Evolutionary conservation across 208 protist genomes (phyloP), one percentile per base, ranked within the genome.

Genomic region (Acanthamoeba divionensis): DNA sequence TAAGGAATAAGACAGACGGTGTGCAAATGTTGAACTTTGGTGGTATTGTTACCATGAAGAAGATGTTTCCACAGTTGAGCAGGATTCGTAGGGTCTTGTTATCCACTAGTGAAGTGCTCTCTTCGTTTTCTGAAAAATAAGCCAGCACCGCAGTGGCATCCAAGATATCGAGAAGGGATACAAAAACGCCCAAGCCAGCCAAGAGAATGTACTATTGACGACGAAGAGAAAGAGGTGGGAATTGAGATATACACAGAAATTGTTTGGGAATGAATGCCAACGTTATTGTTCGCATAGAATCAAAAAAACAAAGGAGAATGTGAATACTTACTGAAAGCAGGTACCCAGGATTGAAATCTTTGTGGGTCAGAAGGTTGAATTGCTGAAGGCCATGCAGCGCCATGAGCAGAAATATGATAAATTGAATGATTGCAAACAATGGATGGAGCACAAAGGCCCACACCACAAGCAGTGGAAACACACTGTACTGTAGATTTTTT

Each of bases 311-410:
- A n/a, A n/a, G 52, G 26, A 26, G n/a, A 69, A 31, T 10, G 62
- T 10, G 36, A 31, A 15, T 29, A 41, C 36, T n/a, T 69, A 79
- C 67, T 24, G 67, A 79, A 7, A 79, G 55, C 18, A 6, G 55
- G 2, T 38, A 47, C 10, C 67, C 67, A 3, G 67, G 67, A 47
- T 79, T 79, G 67, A 79, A 47, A 47, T 79, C 67, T 29, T 79
- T 79, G 41, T 79, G 67, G 10, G 67, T 8, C 45, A 79, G 67
- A 52, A 79, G 67, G 41, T 79, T 79, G 67, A 79, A 79, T 21
- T 79, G 67, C 5, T 52, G 48, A 8, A 79, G 41, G 33, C 67
- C 67, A n/a, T 57, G 18, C 67, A 79, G 67, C 6, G 45, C 67
- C 5, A 79, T 79, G 38, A 79, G 41, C 7, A 79, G 31, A 29